phyloP scores from a whole-genome alignment of 345 rosid genomes.

The thale cress (Arabidopsis thaliana) region DNA sequence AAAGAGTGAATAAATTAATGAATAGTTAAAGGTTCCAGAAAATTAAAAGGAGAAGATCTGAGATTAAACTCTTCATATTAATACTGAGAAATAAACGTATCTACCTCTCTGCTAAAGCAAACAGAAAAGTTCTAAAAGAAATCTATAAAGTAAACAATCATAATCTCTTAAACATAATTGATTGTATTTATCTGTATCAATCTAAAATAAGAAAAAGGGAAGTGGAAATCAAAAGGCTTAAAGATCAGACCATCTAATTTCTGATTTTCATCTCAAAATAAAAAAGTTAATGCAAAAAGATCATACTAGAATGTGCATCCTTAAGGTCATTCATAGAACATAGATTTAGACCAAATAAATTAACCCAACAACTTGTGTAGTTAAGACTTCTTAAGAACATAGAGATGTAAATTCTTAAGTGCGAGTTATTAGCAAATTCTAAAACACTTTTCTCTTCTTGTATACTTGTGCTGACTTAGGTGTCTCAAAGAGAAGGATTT shows the following conservation, averaged over 20 bases:
- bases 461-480: no score
- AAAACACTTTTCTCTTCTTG: no score
- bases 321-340: no score
- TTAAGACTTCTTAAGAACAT: no score
- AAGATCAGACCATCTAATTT: background rate
- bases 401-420: no score
- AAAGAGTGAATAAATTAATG: background rate
- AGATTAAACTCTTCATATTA: background rate
- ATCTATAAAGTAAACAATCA: background rate
- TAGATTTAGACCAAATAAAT: no score
- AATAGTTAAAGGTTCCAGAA: background rate
- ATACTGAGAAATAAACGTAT: background rate
- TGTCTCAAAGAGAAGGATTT: no score
- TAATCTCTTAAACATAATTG: background rate
- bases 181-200: background rate
- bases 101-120: background rate
- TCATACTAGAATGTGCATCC: no score
- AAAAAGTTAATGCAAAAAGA: background rate
- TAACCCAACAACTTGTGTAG: no score
- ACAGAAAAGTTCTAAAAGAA: background rate
- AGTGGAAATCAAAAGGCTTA: background rate
- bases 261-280: background rate
- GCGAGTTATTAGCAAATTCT: no score
- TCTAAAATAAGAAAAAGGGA: background rate
- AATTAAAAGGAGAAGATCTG: background rate